Conservation (phyloP, 306 rosid species). For the Cucumis cinereus region DNA sequence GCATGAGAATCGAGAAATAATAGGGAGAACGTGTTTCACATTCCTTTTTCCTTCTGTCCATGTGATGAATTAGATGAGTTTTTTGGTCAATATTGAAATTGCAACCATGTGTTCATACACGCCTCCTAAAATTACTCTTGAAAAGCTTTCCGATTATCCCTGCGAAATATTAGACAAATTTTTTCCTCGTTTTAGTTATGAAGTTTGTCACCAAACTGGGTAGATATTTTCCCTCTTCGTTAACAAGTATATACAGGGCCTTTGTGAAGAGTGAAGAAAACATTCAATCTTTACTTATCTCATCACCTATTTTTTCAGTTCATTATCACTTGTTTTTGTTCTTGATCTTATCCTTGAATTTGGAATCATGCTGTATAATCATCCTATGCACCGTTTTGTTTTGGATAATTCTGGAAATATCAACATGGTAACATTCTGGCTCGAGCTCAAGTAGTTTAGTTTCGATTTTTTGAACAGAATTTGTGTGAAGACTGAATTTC, state of each 20-base stretch:
- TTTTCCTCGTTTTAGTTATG: background rate
- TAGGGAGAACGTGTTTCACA: conserved; percentile 1
- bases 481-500: background rate
- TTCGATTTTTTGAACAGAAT: background rate
- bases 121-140: background rate
- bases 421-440: background rate
- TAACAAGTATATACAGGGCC: background rate
- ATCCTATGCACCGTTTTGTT: background rate
- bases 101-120: background rate
- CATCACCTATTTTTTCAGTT: background rate
- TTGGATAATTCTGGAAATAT: background rate
- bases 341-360: background rate
- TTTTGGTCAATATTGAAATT: background rate
- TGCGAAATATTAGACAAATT: background rate
- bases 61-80: background rate
- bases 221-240: background rate
- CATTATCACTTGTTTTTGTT: background rate
- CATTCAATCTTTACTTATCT: background rate
- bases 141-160: background rate
- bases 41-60: background rate
- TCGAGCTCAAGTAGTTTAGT: background rate
- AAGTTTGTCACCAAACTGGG: background rate
- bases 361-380: background rate
- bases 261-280: background rate
- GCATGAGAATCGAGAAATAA: background rate